Evolutionary conservation across 2,329 filamentous ascomycete species (phyloP), one percentile per base, ranked within the genome.

Genomic region (Penicillium glabrum): DNA sequence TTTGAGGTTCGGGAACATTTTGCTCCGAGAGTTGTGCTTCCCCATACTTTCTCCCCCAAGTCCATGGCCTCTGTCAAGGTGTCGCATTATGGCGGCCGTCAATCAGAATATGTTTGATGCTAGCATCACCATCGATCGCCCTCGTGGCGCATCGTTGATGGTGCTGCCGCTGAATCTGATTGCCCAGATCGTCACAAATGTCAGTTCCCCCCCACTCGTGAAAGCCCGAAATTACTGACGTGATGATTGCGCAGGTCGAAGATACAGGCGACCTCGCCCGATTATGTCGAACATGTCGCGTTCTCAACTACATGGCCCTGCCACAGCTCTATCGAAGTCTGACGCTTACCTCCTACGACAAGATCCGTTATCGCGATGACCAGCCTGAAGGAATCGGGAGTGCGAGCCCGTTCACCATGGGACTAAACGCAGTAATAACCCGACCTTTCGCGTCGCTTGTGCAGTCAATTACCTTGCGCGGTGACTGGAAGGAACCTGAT

Each of bases 241-340:
- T 61, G 26, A 21, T 24, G 41, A 41, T 37, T 48, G 66, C n/a
- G 16, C 64, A 85, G 83, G 73, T 87, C 47, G 82, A 86, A 60
- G 77, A 86, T 73, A 75, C 79, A 44, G 80, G 72, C 57, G 85
- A 87, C 66, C 79, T 87, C 26, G 83, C 84, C 31, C 79, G 83
- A 58, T 70, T 86, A 52, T 86, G 83, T 60, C 79, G 83, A 56
- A 85, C 84, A 51, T 86, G 82, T 59, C 79, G 83, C 14, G 78
- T 87, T 41, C 79, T 87, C 63, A 84, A 86, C 63, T 88, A 87
- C 73, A 86, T 88, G 83, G 78, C 82, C 33, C 74, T 87, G 3
- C 85, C 85, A 21, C 83, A 82, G 55, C 79, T 88, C 41, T 88
- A 87, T 71, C 77, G 79, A 67, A 71, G 75, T 33, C 79, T 87